phyloP scores from a whole-genome alignment of 1,139 yeast species.

The Scheffersomyces quercinus region DNA sequence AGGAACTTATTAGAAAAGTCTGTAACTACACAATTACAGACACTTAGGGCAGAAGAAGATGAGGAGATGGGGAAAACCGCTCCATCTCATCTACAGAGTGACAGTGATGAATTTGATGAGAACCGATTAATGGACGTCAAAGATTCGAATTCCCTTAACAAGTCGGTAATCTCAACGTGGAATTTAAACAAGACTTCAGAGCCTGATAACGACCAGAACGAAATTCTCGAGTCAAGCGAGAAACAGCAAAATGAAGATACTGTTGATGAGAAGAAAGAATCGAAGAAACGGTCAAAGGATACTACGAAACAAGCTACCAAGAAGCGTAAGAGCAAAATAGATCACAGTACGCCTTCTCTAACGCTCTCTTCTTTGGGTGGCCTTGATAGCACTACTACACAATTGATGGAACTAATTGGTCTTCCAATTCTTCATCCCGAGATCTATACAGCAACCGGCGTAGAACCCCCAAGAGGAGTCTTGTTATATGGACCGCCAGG shows the following conservation, averaged over 20 bases:
- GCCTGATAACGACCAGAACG: constrained; percentile 15
- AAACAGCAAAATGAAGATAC: constrained; percentile 10
- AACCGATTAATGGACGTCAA: constrained; percentile 59
- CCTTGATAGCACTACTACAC: constrained; percentile 76
- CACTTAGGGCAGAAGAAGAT: constrained; percentile 41
- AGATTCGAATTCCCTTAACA: constrained; percentile 69
- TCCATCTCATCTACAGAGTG: constrained; percentile 34
- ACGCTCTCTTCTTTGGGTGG: constrained; percentile 84
- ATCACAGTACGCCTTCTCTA: constrained; percentile 69
- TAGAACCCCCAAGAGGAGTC: constrained; percentile 97
- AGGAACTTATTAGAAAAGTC: constrained; percentile 55
- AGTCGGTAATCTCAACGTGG: constrained; percentile 77
- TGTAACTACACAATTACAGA: constrained; percentile 55
- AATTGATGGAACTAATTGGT: constrained; percentile 85
- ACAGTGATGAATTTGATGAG: constrained; percentile 37
- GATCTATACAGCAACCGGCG: constrained; percentile 82
- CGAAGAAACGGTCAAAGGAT: constrained; percentile 33
- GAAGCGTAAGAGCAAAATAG: constrained; percentile 49
- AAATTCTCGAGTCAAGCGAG: constrained; percentile 3
- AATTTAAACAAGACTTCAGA: constrained; percentile 23
- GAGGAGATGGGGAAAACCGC: constrained; percentile 33
- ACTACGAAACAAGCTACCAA: constrained; percentile 22
- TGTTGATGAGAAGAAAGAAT: constrained; percentile 14
- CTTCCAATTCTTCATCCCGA: constrained; percentile 94
- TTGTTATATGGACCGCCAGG: constrained; percentile 98